Evolutionary conservation across 441 rosid species (phyloP), one percentile per base, ranked within the genome.

Genomic region (Adansonia madagascariensis): DNA sequence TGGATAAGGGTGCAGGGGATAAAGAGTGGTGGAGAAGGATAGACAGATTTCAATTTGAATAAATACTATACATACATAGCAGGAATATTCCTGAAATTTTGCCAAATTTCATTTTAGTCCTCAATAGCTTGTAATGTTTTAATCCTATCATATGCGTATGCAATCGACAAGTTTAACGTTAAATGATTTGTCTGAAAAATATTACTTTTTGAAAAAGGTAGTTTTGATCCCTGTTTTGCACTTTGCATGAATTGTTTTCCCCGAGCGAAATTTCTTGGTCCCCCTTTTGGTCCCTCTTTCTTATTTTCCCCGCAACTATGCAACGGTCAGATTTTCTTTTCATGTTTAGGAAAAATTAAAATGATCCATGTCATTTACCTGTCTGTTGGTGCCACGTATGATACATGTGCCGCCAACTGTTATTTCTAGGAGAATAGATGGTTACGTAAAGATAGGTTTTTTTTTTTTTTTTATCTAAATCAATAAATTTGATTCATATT

Each of bases 1-100:
- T 61, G 66, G 66, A 61, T 60, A 60, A 60, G 65, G 65, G 41
- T 60, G 39, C 27, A 60, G 39, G 56, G 39, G 15, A 22, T 59
- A 59, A 59, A 59, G 65, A 60, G 65, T 60, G 65, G 65, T 24
- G 41, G n/a, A 60, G 27, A 56, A 17, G 61, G 61, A 56, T 7
- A 8, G 65, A 61, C 65, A 61, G 27, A 24, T 61, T 60, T 11
- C 41, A 55, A 15, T 50, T 50, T 4, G 8, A 4, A 41, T 41
- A 41, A 5, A 41, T 41, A 41, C 39, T 6, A 5, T 41, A 41
- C 6, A 4, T 41, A 41, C 4, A 41, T 41, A 41, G 8, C 44
- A 41, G 44, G 44, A 41, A 41, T 41, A 41, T 41, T 41, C 44
- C 44, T 41, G 44, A 31, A 31, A 1, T 17, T 56, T 8, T 56